Evolutionary conservation across 2,329 filamentous ascomycete species (phyloP), one percentile per base, ranked within the genome.

Genomic region (Pseudocercospora crystallina): DNA sequence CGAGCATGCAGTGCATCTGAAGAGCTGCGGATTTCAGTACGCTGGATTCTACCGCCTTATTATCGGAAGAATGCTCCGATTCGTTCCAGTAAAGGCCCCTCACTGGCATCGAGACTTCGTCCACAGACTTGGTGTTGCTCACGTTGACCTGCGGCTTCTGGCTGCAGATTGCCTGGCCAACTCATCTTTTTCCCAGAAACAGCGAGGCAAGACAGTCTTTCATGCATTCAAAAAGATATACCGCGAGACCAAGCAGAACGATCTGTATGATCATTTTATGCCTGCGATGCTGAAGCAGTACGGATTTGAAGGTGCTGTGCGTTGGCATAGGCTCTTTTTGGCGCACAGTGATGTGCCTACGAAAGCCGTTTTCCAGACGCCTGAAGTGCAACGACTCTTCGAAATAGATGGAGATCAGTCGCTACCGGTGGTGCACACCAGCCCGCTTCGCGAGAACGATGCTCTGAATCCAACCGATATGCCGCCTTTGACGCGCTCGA

Each of bases 201-300:
- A 4, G 3, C 20, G 20, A 7, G 20, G 20, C 20, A 20, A 3
- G 30, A 20, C 43, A 29, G 61, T 59, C 8, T 54, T 58, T n/a
- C 37, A 40, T 4, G 43, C 43, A 1, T 68, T 69, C 41, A 55
- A 49, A 52, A 58, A 64, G 9, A 71, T 77, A 11, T 77, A 76
- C 56, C 13, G 12, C 13, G 56, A 61, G 14, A 68, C 65, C 47
- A 58, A 64, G 20, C 66, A 73, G 44, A 60, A 64, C 8, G 51
- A 72, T 43, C 47, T 76, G 11, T 77, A 78, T 53, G 72, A 77
- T 50, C 50, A 60, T 8, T 67, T 72, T 30, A 68, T 77, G 5
- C 61, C 64, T 1, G 49, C 52, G 5, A 59, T 73, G n/a, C 61
- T 69, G 13, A 58, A 64, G 26, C 47, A 56, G 26, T 53, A 57